These are phyloP conservation scores for Fusarium sp. DNA, from an alignment of 2,329 filamentous ascomycete genomes.

Conservation along the genomic window DNA sequence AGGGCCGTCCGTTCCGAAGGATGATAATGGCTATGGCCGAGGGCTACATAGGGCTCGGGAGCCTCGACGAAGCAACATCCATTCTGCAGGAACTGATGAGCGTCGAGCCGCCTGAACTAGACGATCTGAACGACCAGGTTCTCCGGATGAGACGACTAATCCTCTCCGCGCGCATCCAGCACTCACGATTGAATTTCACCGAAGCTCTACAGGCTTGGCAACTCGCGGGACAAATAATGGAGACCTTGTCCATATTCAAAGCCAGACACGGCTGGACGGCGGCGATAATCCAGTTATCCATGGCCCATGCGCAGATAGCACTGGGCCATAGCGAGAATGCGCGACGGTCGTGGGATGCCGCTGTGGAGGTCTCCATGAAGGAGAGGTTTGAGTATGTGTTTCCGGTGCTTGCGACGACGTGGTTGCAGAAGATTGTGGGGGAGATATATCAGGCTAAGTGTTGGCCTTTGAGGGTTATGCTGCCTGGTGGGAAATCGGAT, in stretches of 20 bases:
- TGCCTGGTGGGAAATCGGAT: constrained; percentile 49
- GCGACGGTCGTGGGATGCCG: constrained; percentile 44
- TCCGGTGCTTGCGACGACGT: constrained; percentile 48
- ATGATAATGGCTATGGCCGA: constrained; percentile 48
- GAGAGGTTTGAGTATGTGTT: constrained; percentile 52
- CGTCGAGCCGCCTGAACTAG: constrained; percentile 42
- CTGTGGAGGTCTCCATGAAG: constrained; percentile 40
- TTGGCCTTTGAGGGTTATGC: constrained; percentile 52
- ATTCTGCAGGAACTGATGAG: constrained; percentile 32
- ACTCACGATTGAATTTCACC: constrained; percentile 26
- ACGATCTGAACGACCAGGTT: constrained; percentile 52
- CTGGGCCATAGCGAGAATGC: constrained; percentile 35
- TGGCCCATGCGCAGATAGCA: constrained; percentile 48
- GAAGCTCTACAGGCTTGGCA: constrained; percentile 45
- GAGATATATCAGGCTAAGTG: constrained; percentile 45
- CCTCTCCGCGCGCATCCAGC: constrained; percentile 43
- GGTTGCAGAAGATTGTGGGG: constrained; percentile 48
- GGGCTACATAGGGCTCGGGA: constrained; percentile 41
- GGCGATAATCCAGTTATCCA: constrained; percentile 48
- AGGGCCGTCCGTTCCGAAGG: constrained; percentile 43
- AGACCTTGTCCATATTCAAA: constrained; percentile 42
- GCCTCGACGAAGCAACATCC: constrained; percentile 22
- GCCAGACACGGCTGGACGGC: constrained; percentile 43
- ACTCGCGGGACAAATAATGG: constrained; percentile 33
- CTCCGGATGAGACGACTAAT: constrained; percentile 50